Base-by-base conservation (phyloP, 768 basidiomycete species). In the Gloeopeniophorella convolvens region DNA sequence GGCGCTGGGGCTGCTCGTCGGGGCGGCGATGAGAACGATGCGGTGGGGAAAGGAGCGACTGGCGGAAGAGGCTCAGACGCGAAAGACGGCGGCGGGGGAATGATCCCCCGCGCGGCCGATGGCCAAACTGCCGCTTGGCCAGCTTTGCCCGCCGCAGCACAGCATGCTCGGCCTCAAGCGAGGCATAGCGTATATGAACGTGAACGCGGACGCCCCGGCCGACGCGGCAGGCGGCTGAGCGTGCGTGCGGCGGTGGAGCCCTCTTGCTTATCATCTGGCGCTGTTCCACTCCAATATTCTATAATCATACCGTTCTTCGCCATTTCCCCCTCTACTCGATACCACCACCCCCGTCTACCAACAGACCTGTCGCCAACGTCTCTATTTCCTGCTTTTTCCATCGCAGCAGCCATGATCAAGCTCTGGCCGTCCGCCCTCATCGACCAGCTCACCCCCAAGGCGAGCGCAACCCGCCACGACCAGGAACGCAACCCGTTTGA, bases 361-460 rank as follows among this genome's bases (percentile, higher is more conserved):
- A 42, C 20, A 21, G 42, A 15, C 2, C 31, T 33, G 32, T 18
- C 42, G 8, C 9, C 46, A 8, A 18, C 48, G 11, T 27, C 43
- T 20, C 40, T 24, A 10, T 20, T 39, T 33, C 49, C 46, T 37
- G 23, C 23, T 13, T 44, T 56, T 37, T 43, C 56, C 13, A 24
- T 50, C 35, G 45, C 42, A 5, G 13, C 57, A 1, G 63, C 66
- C 47, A 85, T 87, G 80, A 71, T 88, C 58, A 83, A 79, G 62
- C 70, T 87, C 54, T 85, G 87, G 87, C 77, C 81, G 15, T 62
- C 72, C 39, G 42, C 62, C 62, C 47, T 65, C 66, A 55, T 64
- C 63, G 45, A 21, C 24, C 80, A 79, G 60, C 70, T 77, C 44
- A 89, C 85, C 0, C 83, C 85, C 31, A 74, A 73, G 47, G 73